Percentiles rank a stretch among this genome's conserved stretches.
These are phyloP conservation scores for Hippophae tibetana DNA, from an alignment of 306 rosid species.

Conservation along the genomic window DNA sequence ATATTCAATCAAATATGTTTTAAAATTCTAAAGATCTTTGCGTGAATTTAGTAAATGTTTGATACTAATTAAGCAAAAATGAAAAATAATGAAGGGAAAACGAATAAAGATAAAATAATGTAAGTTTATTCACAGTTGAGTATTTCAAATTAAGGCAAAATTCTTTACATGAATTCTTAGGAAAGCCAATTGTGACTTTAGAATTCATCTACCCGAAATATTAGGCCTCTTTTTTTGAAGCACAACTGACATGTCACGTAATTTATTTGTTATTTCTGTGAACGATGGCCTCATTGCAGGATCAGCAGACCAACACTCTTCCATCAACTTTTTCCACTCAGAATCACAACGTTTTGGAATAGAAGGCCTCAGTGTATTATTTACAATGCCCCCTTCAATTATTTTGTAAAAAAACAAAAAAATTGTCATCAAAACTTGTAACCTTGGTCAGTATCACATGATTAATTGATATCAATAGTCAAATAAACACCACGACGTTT, in stretches of 20 bases:
- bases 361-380: conserved; percentile 70
- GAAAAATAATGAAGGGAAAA: too few species aligned
- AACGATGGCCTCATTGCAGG: conserved; percentile 72
- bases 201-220: conserved; percentile 23
- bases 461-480: too few species aligned
- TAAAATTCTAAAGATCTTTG: too few species aligned
- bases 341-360: conserved; percentile 82
- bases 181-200: conserved; percentile 8
- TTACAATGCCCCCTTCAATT: conserved; percentile 77
- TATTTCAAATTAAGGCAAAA: neutral
- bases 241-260: conserved; percentile 55
- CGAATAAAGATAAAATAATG: too few species aligned
- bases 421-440: neutral
- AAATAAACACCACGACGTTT: too few species aligned
- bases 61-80: too few species aligned
- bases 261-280: conserved; percentile 58
- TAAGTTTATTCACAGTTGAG: too few species aligned
- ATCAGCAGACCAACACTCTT: conserved; percentile 81
- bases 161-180: neutral
- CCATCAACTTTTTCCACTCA: conserved; percentile 79
- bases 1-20: too few species aligned
- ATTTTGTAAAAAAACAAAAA: neutral
- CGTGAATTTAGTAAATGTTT: too few species aligned
- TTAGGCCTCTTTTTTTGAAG: conserved; percentile 43
- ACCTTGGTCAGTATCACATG: neutral